These are phyloP conservation scores for Fennellomyces sp. DNA, from an alignment of 371 early-diverging fungal genomes.

Conservation along the genomic window DNA sequence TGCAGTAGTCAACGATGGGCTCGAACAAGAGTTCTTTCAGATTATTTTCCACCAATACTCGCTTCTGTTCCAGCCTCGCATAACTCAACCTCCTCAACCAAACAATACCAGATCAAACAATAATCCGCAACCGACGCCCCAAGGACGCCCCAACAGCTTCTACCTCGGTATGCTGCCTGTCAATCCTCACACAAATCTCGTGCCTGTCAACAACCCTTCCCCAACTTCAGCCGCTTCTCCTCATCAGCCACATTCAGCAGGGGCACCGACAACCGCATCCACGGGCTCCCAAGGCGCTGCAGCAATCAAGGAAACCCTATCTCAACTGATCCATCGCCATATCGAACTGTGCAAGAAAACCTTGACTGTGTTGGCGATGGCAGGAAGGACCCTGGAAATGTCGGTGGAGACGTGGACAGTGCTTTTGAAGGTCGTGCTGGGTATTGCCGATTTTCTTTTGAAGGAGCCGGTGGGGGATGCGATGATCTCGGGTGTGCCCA, in stretches of 20 bases:
- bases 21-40: conserved; percentile 54
- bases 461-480: conserved; percentile 49
- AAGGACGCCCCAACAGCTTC: conserved; percentile 19
- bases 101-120: background rate
- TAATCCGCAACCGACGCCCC: conserved; percentile 1
- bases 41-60: conserved; percentile 79
- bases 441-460: conserved; percentile 71
- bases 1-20: conserved; percentile 52
- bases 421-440: conserved; percentile 74
- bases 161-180: conserved; percentile 29
- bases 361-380: conserved; percentile 64
- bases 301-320: conserved; percentile 30
- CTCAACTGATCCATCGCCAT: conserved; percentile 56
- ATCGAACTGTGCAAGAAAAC: conserved; percentile 78
- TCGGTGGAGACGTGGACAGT: conserved; percentile 78
- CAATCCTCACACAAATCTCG: conserved; percentile 21
- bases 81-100: conserved; percentile 16
- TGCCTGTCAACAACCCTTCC: conserved; percentile 16
- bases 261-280: conserved; percentile 1
- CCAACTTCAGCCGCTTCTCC: conserved; percentile 10
- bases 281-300: conserved; percentile 1
- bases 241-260: conserved; percentile 1
- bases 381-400: conserved; percentile 67
- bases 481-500: conserved; percentile 36
- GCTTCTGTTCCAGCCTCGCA: conserved; percentile 69